Evolutionary conservation across 306 rosid species (phyloP).

Genomic region (Alnus rubra): DNA sequence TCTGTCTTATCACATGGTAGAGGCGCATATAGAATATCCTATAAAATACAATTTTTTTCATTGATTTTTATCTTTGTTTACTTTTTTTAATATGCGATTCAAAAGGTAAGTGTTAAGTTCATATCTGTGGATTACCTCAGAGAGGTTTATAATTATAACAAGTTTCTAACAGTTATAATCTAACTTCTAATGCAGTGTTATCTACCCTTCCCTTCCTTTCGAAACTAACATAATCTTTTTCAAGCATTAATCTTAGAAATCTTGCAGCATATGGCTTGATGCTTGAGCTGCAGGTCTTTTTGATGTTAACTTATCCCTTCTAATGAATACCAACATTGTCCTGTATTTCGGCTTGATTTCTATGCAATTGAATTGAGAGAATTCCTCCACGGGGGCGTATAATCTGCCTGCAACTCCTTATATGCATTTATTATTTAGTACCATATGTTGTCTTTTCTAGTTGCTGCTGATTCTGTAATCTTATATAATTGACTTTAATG

Average conservation of each 20-base stretch:
- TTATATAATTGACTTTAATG: conserved; percentile 12
- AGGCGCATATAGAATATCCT: too few species aligned
- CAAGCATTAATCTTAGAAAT: background rate
- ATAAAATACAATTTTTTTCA: too few species aligned
- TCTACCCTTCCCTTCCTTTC: background rate
- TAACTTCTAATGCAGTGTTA: background rate
- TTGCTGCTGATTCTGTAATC: conserved; percentile 5
- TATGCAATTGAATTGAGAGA: background rate
- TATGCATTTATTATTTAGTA: background rate
- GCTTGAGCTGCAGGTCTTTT: background rate
- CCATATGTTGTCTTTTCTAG: background rate
- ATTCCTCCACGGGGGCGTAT: background rate
- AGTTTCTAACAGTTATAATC: too few species aligned
- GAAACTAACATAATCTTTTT: background rate
- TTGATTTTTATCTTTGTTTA: too few species aligned
- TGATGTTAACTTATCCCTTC: background rate
- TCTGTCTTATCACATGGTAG: too few species aligned
- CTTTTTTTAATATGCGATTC: too few species aligned
- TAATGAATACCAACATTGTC: background rate
- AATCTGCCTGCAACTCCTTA: background rate
- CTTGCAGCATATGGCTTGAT: background rate
- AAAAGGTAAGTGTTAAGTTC: too few species aligned
- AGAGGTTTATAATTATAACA: too few species aligned
- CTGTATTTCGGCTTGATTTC: background rate
- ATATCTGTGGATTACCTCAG: too few species aligned